Conservation (phyloP, 805 yeast genomes). For the Suhomyces prunicola region DNA sequence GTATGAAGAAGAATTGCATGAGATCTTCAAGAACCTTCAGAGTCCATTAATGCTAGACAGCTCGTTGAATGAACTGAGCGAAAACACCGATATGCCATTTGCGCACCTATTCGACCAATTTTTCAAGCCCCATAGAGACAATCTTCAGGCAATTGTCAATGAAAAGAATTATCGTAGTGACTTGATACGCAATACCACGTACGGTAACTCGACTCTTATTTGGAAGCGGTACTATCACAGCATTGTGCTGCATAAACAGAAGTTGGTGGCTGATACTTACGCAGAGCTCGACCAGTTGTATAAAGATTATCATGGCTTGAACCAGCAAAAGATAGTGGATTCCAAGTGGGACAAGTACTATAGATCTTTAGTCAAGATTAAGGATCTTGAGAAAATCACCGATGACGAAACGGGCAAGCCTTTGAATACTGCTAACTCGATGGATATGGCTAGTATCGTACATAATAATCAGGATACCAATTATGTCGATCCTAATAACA, state of each 20-base stretch:
- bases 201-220: constrained; percentile 24
- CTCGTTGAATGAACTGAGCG: constrained; percentile 14
- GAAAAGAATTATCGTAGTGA: constrained; percentile 30
- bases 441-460: background rate
- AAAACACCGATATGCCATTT: constrained; percentile 17
- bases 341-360: constrained; percentile 20
- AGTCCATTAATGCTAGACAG: constrained; percentile 35
- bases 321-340: constrained; percentile 9
- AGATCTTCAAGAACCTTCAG: constrained; percentile 26
- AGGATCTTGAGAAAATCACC: constrained; percentile 10
- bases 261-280: constrained; percentile 23
- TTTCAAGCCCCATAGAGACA: constrained; percentile 19
- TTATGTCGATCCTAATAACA: constrained; percentile 21
- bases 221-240: constrained; percentile 35
- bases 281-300: constrained; percentile 26
- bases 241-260: constrained; percentile 21
- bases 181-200: constrained; percentile 18
- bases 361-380: constrained; percentile 21
- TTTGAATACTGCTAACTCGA: constrained; percentile 6
- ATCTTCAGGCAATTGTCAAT: constrained; percentile 21
- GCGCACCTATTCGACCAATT: constrained; percentile 19
- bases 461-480: constrained; percentile 15
- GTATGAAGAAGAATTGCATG: constrained; percentile 30
- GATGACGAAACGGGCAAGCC: constrained; percentile 1
- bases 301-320: constrained; percentile 27